Conservation (phyloP, 805 yeast genomes). For the Yarrowia osloensis region DNA sequence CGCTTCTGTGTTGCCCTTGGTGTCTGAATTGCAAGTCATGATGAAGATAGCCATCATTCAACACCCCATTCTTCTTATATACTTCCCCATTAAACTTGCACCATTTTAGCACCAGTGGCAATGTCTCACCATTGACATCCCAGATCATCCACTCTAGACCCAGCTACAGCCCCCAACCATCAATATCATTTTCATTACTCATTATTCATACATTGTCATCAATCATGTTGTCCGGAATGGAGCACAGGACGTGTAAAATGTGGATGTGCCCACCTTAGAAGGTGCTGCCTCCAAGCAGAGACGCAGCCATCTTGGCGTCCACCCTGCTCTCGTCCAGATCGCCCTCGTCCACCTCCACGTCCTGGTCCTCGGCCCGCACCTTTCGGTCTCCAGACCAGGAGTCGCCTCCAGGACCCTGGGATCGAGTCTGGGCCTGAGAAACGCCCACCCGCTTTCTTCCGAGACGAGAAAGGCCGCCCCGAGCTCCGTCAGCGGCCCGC, state of each 20-base stretch:
- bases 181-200: constrained; percentile 28
- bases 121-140: too few relatives aligned
- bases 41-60: too few relatives aligned
- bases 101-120: too few relatives aligned
- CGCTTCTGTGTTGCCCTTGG: too few relatives aligned
- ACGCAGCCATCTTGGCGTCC: constrained; percentile 28
- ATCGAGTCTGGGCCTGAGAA: constrained; percentile 44
- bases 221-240: neutral
- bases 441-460: constrained; percentile 63
- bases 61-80: too few relatives aligned
- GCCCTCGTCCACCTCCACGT: neutral
- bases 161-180: too few relatives aligned
- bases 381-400: constrained; percentile 59
- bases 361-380: constrained; percentile 14
- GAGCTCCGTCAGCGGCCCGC: constrained; percentile 63
- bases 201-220: constrained; percentile 30
- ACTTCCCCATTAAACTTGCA: too few relatives aligned
- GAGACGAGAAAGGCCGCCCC: constrained; percentile 79
- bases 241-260: too few relatives aligned
- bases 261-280: neutral
- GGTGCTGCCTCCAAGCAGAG: constrained; percentile 12
- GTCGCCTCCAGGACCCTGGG: constrained; percentile 56
- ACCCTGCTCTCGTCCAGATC: neutral
- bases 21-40: too few relatives aligned
- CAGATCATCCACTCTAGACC: too few relatives aligned